Conservation (phyloP, 1,284 basidiomycete genomes). For the Lignosus rhinocerotis region DNA sequence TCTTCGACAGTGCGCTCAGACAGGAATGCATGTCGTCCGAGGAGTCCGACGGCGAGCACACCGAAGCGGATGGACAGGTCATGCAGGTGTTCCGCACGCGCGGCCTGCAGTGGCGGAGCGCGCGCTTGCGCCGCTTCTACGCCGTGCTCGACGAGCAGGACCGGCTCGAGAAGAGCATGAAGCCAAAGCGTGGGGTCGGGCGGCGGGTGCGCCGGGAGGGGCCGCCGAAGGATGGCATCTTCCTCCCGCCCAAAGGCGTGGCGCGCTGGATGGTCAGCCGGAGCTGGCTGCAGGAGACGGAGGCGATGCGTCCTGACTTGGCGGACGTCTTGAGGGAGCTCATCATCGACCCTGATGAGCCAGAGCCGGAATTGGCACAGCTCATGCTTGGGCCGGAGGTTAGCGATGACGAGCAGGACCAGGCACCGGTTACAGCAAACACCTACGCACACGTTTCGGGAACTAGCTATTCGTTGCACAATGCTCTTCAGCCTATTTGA, state of each 20-base stretch:
- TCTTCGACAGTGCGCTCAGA: conserved; percentile 68
- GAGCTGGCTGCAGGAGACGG: conserved; percentile 51
- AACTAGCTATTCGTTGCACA: conserved; percentile 29
- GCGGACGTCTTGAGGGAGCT: conserved; percentile 41
- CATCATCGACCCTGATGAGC: conserved; percentile 46
- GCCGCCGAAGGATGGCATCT: conserved; percentile 53
- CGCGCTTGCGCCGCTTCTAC: conserved; percentile 57
- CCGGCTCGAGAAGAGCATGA: conserved; percentile 40
- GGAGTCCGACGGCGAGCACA: conserved; percentile 60
- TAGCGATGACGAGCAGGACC: conserved; percentile 44
- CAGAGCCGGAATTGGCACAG: conserved; percentile 48
- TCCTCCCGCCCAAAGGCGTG: conserved; percentile 62
- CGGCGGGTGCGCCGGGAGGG: conserved; percentile 57
- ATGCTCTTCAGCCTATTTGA: conserved; percentile 26
- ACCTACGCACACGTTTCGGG: conserved; percentile 27
- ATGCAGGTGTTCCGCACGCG: conserved; percentile 47
- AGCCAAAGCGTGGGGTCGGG: conserved; percentile 56
- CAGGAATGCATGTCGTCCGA: conserved; percentile 79
- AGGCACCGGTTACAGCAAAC: conserved; percentile 3
- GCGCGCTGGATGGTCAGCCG: conserved; percentile 76
- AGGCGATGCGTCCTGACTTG: conserved; percentile 47
- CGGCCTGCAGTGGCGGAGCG: conserved; percentile 63
- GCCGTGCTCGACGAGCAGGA: conserved; percentile 60
- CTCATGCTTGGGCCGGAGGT: conserved; percentile 49
- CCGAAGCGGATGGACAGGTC: conserved; percentile 40